A percentile compares a stretch with the other conserved stretches of the same genome.
Evolutionary conservation across 257 asterid species (phyloP).

Genomic region (Gynochthodes officinalis): DNA sequence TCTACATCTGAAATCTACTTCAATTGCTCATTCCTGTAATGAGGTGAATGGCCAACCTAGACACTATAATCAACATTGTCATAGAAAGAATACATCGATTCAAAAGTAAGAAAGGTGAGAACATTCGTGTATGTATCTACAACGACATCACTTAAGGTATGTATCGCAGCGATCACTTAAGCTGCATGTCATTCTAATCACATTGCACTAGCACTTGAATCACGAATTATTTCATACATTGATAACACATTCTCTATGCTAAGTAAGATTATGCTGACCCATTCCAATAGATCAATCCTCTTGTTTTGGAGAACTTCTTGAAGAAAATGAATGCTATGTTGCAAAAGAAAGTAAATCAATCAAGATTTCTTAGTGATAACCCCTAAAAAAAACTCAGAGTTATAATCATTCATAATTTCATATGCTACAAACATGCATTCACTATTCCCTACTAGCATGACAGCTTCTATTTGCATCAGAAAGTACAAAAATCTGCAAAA

Average conservation of each 20-base stretch:
- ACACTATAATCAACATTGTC: no score
- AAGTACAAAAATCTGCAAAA: not conserved
- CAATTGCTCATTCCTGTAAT: no score
- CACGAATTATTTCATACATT: no score
- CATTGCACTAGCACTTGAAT: constrained; percentile 36
- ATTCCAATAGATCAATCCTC: constrained; percentile 79
- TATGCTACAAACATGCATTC: not conserved
- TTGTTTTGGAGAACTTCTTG: constrained; percentile 93
- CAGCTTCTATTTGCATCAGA: not conserved
- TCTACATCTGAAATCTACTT: not conserved
- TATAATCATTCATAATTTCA: not conserved
- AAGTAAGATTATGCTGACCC: constrained; percentile 91
- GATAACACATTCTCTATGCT: no score
- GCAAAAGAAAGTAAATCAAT: no score
- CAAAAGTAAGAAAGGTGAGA: not conserved
- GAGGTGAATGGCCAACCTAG: no score
- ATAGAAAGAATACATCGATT: no score
- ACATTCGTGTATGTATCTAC: not conserved
- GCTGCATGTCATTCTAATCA: constrained; percentile 12
- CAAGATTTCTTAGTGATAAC: no score
- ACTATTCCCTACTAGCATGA: not conserved
- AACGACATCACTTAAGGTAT: no score
- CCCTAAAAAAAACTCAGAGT: not conserved
- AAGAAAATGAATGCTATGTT: constrained; percentile 96
- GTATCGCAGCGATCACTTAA: not conserved